phyloP scores from a whole-genome alignment of 192 early-diverging fungal species.

The Chytriomyces confervae region DNA sequence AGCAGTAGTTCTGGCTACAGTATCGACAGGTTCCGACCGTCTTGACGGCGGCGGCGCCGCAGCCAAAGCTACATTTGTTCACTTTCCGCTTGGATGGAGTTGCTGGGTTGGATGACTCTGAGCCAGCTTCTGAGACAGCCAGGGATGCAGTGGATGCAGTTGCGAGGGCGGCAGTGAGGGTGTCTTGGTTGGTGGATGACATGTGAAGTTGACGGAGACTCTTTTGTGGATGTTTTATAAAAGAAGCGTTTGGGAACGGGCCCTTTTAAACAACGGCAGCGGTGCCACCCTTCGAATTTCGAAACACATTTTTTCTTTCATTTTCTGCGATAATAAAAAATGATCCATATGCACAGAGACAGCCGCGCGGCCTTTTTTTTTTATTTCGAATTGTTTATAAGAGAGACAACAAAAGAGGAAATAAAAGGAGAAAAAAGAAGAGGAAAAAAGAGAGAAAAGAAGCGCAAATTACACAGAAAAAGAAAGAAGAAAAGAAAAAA shows the following conservation, averaged over 20 bases:
- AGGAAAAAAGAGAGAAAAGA: no score
- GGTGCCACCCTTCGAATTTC: slow-evolving; percentile 1
- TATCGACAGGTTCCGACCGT: slow-evolving; percentile 77
- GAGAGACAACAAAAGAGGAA: no score
- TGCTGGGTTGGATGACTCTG: not conserved
- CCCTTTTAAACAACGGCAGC: not conserved
- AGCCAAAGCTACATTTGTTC: slow-evolving; percentile 33
- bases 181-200: not conserved
- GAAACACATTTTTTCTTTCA: no score
- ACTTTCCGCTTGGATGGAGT: slow-evolving; percentile 33
- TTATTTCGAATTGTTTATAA: no score
- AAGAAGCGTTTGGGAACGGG: not conserved
- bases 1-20: slow-evolving; percentile 64
- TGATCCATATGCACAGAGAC: no score
- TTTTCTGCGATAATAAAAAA: no score
- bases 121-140: not conserved
- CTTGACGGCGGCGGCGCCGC: slow-evolving; percentile 55
- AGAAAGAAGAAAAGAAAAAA: not conserved
- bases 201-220: slow-evolving; percentile 14
- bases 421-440: no score
- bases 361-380: no score
- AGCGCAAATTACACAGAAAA: not conserved
- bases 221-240: not conserved
- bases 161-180: slow-evolving; percentile 10
- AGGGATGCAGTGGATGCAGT: slow-evolving; percentile 42